Evolutionary conservation across 2,329 filamentous ascomycete species (phyloP), one percentile per base, ranked within the genome.

Genomic region (Talaromyces sp.): DNA sequence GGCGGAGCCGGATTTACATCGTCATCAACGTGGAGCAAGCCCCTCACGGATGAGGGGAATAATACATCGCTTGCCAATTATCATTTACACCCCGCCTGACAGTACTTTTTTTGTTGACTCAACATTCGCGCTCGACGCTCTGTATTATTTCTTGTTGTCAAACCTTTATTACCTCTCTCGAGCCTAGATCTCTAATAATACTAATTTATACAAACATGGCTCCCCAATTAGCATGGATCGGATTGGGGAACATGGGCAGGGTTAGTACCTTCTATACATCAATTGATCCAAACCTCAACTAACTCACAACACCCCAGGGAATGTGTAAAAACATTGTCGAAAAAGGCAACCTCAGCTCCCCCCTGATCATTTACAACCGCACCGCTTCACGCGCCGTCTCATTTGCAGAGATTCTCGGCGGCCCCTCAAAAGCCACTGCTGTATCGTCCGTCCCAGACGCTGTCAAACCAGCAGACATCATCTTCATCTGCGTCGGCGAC

Each of bases 311-410:
- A 29, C 11, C 19, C 46, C 62, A 91, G 89, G 91, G 88, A 64
- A 96, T 96, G 90, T 85, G 82, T 76, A 89, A 88, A 75, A 96
- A 96, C 72, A 80, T 97, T 41, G 86, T 89, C 10, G 82, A 88
- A 69, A 96, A 96, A 72, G 91, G 86, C 31, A 79, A 84, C 32
- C 84, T 93, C 29, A 81, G 86, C 27, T 82, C 85, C 29, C 89
- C 92, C 0, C 78, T 96, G 14, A 82, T 93, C 60, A 75, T 96
- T 63, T 93, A 86, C 80, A 96, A 96, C 78, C 89, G 91, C 60
- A 93, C 90, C 11, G 78, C 77, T 58, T 79, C 87, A 67, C 85
- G 88, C 56, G 81, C 90, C 29, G 77, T 82, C 38, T 84, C 89
- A 26, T 81, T 93, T 55, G 82, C 84, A 60, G 78, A 82, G 26